These are phyloP conservation scores for Solanum chiquidenum DNA, from an alignment of 257 asterid genomes.

Conservation along the genomic window DNA sequence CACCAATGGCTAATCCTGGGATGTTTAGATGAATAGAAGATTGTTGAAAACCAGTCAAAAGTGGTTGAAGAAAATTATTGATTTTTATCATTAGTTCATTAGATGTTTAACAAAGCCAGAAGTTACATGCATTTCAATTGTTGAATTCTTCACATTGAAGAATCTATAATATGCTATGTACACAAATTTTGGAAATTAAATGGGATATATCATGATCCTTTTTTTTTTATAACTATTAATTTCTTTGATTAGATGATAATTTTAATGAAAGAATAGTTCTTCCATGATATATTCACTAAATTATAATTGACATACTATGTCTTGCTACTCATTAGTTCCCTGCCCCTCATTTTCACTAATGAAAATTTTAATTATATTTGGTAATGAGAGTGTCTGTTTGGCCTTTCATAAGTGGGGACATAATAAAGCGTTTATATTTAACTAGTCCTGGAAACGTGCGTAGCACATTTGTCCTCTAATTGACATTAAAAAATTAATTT, in stretches of 20 bases:
- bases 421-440: no score
- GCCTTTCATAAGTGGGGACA: no score
- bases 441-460: no score
- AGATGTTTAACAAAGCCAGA: not conserved
- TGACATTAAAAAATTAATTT: no score
- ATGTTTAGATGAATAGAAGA: conserved; percentile 1
- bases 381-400: no score
- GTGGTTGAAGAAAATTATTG: not conserved
- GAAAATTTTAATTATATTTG: no score
- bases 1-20: not conserved
- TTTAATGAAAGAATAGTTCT: not conserved
- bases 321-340: no score
- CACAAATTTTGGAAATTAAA: not conserved
- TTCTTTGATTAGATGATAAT: not conserved
- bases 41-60: not conserved
- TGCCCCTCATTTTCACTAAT: no score
- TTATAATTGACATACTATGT: no score
- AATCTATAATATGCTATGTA: not conserved
- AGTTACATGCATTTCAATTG: not conserved
- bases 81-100: not conserved
- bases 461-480: no score
- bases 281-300: no score
- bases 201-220: not conserved
- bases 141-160: not conserved
- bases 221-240: not conserved